Evolutionary conservation across 768 basidiomycete genomes (phyloP).

Genomic region (Rhodotorula toruloides): DNA sequence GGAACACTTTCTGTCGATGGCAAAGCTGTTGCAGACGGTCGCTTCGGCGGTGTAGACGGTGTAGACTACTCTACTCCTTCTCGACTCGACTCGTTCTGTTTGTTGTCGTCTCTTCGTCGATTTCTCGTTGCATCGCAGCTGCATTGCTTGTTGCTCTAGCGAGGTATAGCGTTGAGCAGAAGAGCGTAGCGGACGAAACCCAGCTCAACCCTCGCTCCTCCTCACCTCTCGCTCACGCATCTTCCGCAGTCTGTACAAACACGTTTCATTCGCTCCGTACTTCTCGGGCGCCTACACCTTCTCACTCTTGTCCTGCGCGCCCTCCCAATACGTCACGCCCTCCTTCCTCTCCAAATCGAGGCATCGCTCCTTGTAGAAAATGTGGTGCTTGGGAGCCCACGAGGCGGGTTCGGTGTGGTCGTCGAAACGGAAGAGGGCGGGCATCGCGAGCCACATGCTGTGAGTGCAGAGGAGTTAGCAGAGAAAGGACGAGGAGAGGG

Average conservation of each 20-base stretch:
- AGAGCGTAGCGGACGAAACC: not conserved
- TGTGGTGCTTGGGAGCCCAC: constrained; percentile 11
- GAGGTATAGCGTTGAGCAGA: not conserved
- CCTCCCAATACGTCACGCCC: constrained; percentile 25
- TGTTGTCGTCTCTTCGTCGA: not conserved
- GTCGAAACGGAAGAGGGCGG: constrained; percentile 4
- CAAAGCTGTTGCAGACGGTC: constrained; percentile 34
- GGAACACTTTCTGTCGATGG: constrained; percentile 48
- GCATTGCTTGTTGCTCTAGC: not conserved
- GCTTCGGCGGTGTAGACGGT: not conserved
- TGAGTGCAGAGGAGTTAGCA: not conserved
- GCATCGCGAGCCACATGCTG: constrained; percentile 23
- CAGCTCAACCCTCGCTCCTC: too few relatives aligned
- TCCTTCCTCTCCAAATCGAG: constrained; percentile 6
- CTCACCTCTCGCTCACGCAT: too few relatives aligned
- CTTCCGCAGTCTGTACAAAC: too few relatives aligned
- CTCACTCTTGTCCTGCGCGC: constrained; percentile 17
- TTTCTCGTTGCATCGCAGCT: not conserved
- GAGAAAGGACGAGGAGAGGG: not conserved
- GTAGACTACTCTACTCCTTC: too few relatives aligned
- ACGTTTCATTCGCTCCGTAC: not conserved
- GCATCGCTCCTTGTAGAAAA: constrained; percentile 15
- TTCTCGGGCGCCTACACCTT: not conserved
- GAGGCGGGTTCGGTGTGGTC: constrained; percentile 10
- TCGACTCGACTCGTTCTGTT: not conserved